Base-by-base conservation (phyloP, 306 rosid genomes). In the Acacia confusa region DNA sequence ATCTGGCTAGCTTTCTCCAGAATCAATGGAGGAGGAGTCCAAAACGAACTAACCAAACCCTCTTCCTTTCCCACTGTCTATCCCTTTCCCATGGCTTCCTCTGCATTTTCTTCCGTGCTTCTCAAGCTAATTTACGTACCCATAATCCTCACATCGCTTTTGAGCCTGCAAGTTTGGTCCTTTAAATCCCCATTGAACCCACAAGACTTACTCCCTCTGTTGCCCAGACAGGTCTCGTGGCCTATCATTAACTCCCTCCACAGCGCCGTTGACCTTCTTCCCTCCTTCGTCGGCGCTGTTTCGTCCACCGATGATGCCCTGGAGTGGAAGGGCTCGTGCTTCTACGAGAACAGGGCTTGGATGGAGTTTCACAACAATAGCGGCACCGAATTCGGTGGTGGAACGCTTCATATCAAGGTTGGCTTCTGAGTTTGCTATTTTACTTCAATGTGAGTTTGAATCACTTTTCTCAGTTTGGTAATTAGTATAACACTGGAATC, bases 361-460 rank as follows among this genome's bases (percentile, higher is more conserved):
- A 71, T 96, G 86, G 98, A 87, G 71, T 89, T 95, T 78, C 91
- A 92, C 79, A 93, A 93, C 78, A 85, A 93, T 13, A 78, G 79
- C 45, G 89, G 86, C 50, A 38, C 86, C 24, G 68, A 92, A 82
- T 92, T 84, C 79, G 99, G 99, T 14, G 99, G 99, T 52, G 99
- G 99, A 30, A 93, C 98, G 40, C 97, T 96, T 79, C 99, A 96
- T 77, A 4, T 96, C 53, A 85, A 92, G 98, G 99, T 96, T 8
- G 1, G 41, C 2, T 28, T 76, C 58, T 22, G 25, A 20, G 45
- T 44, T 70, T 4, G 14, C 11, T 25, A 74, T 15, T 28, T 30
- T 15, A 65, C 70, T 32, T 65, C 22, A 30, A 6, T 32, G 22
- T 65, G 44, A 65, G 34, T 24, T 30, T 15, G 41, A 14, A 28